Conservation (phyloP, 2,329 filamentous ascomycete genomes). For the Chlorencoelia australis region DNA sequence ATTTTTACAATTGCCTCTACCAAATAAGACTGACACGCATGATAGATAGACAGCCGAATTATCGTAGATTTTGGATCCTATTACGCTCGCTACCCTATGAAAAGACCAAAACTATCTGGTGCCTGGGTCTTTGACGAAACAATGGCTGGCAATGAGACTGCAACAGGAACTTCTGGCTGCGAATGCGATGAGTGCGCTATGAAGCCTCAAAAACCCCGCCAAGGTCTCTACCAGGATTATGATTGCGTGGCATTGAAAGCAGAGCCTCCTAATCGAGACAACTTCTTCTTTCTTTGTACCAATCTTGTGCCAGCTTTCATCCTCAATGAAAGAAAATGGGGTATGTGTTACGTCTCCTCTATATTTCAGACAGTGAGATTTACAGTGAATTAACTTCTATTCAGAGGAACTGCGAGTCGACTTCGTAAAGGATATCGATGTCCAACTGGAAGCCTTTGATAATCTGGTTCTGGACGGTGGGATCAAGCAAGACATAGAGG, state of each 20-base stretch:
- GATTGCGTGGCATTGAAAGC: not conserved
- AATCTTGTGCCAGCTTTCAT: not conserved
- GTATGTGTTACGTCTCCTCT: too few species aligned
- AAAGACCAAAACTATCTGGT: not conserved
- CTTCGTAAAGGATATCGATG: not conserved
- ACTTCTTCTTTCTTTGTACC: not conserved
- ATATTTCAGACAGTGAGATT: too few species aligned
- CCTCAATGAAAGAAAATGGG: not conserved
- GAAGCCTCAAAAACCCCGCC: not conserved
- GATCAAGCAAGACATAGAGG: slow-evolving; percentile 2
- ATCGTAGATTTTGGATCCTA: not conserved
- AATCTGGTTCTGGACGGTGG: slow-evolving; percentile 1
- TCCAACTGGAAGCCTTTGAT: not conserved
- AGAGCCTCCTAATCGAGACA: not conserved
- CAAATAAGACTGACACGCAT: not conserved
- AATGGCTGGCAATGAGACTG: not conserved
- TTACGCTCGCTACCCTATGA: not conserved
- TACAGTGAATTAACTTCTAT: too few species aligned
- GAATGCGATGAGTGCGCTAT: not conserved
- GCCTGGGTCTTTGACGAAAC: not conserved
- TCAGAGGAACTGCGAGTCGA: not conserved
- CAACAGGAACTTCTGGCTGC: not conserved
- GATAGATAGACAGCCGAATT: not conserved
- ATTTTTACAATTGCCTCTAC: not conserved
- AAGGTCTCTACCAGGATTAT: not conserved